phyloP scores from a whole-genome alignment of 129 eudicot genomes.

The Solidago caesia region DNA sequence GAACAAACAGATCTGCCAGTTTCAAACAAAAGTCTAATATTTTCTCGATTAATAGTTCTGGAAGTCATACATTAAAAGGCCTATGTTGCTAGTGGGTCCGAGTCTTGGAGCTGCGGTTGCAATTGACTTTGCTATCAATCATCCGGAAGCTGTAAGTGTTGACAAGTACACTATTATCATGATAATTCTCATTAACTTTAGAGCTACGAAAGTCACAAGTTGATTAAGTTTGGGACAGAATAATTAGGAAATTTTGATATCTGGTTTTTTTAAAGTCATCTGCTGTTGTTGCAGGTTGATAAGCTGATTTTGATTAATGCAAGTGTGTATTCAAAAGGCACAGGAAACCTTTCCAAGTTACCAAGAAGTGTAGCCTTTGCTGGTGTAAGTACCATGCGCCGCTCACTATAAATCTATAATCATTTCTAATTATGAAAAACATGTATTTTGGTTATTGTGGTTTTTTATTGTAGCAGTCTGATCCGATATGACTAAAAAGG shows the following conservation, averaged over 20 bases:
- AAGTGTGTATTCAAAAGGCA: conserved; percentile 94
- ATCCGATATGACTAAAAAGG: background rate
- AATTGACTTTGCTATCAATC: conserved; percentile 70
- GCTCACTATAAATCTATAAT: background rate
- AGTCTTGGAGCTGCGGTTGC: conserved; percentile 97
- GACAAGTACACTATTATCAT: background rate
- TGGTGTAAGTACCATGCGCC: conserved; percentile 49
- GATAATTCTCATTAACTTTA: background rate
- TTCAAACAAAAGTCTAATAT: background rate
- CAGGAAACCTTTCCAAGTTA: conserved; percentile 65
- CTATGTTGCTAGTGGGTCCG: conserved; percentile 88
- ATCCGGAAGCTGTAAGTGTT: conserved; percentile 84
- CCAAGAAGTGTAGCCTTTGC: conserved; percentile 67
- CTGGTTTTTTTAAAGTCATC: background rate
- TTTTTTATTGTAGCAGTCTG: background rate
- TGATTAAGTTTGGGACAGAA: background rate
- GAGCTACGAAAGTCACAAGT: conserved; percentile 12
- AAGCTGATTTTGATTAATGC: conserved; percentile 84
- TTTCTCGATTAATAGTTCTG: conserved; percentile 55
- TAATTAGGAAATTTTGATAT: background rate
- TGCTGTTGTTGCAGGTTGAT: conserved; percentile 57
- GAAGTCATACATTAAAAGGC: conserved; percentile 78
- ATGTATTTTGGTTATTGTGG: background rate
- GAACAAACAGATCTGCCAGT: background rate
- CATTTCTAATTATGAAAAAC: background rate